Percentiles rank a stretch among this genome's conserved stretches.
Conservation (phyloP, 768 basidiomycete species). For the Boletus reticuloceps region DNA sequence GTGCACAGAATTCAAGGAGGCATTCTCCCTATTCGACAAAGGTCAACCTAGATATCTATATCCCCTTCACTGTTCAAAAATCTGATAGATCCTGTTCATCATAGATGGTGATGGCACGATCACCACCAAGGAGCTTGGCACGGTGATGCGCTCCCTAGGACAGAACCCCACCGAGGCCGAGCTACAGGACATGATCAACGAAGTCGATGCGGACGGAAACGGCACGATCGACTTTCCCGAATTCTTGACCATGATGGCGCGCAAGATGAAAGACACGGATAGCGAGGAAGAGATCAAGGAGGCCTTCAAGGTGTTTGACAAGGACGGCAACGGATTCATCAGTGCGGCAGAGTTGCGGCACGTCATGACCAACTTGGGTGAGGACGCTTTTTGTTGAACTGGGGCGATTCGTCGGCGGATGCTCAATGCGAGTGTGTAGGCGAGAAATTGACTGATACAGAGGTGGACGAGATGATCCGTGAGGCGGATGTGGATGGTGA, state of each 20-base stretch:
- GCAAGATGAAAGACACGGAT: slow-evolving; percentile 91
- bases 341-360: slow-evolving; percentile 81
- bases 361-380: slow-evolving; percentile 90
- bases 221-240: slow-evolving; percentile 85
- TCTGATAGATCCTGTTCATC: not conserved
- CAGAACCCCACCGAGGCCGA: slow-evolving; percentile 93
- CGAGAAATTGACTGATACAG: slow-evolving; percentile 82
- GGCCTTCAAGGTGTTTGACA: slow-evolving; percentile 97
- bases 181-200: slow-evolving; percentile 94
- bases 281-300: slow-evolving; percentile 93
- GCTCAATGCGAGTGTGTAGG: slow-evolving; percentile 39
- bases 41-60: slow-evolving; percentile 40
- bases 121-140: slow-evolving; percentile 86
- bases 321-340: slow-evolving; percentile 92
- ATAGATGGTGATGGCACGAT: slow-evolving; percentile 92
- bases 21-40: slow-evolving; percentile 97
- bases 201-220: slow-evolving; percentile 87
- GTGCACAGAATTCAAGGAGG: slow-evolving; percentile 93
- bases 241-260: slow-evolving; percentile 81
- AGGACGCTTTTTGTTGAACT: slow-evolving; percentile 16
- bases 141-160: slow-evolving; percentile 90
- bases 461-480: slow-evolving; percentile 96
- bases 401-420: not conserved
- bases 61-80: no score
- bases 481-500: slow-evolving; percentile 95